A percentile compares a stretch with the other conserved stretches of the same genome.
phyloP scores from a whole-genome alignment of 148 eudicot genomes.

The Camellia granthamiana region DNA sequence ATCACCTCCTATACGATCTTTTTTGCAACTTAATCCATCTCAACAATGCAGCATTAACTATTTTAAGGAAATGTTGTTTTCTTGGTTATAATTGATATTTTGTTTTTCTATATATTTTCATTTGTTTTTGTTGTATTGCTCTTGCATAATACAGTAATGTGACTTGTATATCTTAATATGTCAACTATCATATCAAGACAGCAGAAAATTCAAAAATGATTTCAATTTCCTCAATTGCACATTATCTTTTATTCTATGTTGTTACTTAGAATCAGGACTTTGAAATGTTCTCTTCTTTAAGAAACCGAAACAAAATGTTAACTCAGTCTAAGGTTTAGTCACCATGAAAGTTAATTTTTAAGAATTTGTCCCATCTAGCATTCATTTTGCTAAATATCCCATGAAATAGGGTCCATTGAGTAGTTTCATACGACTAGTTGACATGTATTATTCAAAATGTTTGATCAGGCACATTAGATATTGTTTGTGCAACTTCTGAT shows the following conservation, averaged over 20 bases:
- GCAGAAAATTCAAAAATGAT: too few species aligned
- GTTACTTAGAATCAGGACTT: not conserved
- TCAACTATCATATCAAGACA: too few species aligned
- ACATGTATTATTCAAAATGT: not conserved
- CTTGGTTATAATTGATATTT: too few species aligned
- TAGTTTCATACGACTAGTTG: not conserved
- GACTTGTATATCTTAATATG: too few species aligned
- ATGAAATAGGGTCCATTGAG: too few species aligned
- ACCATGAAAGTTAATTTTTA: not conserved
- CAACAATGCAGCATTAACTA: too few species aligned
- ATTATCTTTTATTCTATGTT: too few species aligned
- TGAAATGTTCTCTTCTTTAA: not conserved
- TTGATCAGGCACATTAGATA: not conserved
- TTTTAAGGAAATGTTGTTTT: too few species aligned
- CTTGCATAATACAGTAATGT: too few species aligned
- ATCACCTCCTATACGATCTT: too few species aligned
- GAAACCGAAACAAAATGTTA: not conserved
- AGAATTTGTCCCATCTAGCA: not conserved
- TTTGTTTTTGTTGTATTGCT: too few species aligned
- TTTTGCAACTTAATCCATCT: not conserved
- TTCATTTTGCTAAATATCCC: not conserved
- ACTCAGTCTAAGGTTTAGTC: not conserved
- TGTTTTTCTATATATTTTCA: too few species aligned
- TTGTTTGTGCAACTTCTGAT: slow-evolving; percentile 8
- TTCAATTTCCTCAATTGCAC: not conserved